These are phyloP conservation scores for Chaetothyriales sp. DNA, from an alignment of 2,329 filamentous ascomycete species.

Conservation along the genomic window DNA sequence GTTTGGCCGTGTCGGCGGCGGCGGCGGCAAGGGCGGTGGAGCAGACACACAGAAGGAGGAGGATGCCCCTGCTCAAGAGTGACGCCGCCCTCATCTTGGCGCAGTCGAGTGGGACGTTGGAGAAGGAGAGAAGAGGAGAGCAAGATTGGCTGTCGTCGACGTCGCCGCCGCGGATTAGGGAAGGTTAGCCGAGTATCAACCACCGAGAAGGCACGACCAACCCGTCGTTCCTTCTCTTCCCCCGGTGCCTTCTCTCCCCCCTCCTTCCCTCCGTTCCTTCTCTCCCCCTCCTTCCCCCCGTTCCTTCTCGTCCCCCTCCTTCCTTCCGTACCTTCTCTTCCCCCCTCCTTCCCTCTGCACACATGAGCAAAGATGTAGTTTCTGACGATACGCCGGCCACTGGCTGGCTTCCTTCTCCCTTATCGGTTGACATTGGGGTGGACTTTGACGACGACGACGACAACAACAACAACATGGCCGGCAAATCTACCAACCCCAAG, in stretches of 20 bases:
- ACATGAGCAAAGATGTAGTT: background rate
- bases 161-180: background rate
- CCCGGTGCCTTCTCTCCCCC: background rate
- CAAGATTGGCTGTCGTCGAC: background rate
- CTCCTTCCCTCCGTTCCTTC: background rate
- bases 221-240: background rate
- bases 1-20: slow-evolving; percentile 4
- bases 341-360: background rate
- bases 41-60: slow-evolving; percentile 4
- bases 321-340: background rate
- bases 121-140: background rate
- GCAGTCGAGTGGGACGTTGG: background rate
- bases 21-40: slow-evolving; percentile 3
- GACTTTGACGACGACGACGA: background rate
- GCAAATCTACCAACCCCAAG: slow-evolving; percentile 8
- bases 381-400: background rate
- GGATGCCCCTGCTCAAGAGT: slow-evolving; percentile 1
- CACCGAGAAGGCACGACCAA: background rate
- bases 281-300: background rate
- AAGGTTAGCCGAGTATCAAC: background rate
- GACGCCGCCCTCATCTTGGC: background rate
- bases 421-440: background rate
- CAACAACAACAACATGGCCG: background rate
- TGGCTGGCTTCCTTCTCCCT: background rate
- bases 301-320: background rate